phyloP scores from a whole-genome alignment of 305 asterid species.

The Rubia occidens region DNA sequence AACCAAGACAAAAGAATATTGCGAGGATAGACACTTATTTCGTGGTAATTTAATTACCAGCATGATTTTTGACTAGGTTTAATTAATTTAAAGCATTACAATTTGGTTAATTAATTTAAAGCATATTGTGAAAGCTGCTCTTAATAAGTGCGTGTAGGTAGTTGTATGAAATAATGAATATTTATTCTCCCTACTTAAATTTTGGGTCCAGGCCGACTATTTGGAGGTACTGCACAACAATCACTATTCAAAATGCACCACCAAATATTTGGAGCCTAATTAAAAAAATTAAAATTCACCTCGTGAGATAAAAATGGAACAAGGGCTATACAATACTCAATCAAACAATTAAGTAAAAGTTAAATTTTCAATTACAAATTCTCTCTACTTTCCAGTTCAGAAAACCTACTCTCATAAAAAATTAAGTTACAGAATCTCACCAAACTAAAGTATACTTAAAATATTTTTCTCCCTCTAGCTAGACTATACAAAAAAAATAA shows the following conservation, averaged over 20 bases:
- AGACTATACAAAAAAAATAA: not conserved
- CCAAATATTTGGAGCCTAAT: not conserved
- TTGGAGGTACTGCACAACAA: not conserved
- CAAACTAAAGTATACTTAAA: not conserved
- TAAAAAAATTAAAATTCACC: not conserved
- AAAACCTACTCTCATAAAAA: not conserved
- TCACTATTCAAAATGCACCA: not conserved
- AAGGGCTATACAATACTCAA: not conserved
- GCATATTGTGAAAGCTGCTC: slow-evolving; percentile 4
- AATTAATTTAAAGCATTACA: not conserved
- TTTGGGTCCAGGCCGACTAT: not conserved
- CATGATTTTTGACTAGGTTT: not conserved
- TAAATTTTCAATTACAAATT: not conserved
- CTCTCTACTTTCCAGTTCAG: no score
- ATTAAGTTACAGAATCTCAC: not conserved
- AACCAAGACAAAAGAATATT: no score
- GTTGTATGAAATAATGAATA: slow-evolving; percentile 7
- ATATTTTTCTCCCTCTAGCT: not conserved
- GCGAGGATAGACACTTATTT: not conserved
- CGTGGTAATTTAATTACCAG: not conserved
- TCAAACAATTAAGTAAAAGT: not conserved
- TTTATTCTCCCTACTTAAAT: not conserved
- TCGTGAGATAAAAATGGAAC: not conserved
- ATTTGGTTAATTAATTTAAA: not conserved
- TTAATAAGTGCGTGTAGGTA: slow-evolving; percentile 1